Evolutionary conservation across 2,329 filamentous ascomycete species (phyloP).

Genomic region (Neospermospora avenae): DNA sequence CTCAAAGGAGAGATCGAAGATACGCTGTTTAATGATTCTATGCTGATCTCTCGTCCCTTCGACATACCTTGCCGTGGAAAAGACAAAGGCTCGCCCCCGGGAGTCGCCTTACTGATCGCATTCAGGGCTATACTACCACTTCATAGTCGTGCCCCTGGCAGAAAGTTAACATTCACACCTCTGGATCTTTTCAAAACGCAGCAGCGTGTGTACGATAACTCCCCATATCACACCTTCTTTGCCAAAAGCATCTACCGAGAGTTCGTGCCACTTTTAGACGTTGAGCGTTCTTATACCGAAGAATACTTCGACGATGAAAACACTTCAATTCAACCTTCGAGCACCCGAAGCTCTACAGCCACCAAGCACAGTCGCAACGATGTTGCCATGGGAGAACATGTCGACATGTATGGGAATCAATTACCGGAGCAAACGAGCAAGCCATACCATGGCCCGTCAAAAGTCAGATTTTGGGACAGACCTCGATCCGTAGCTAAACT

Average conservation of each 20-base stretch:
- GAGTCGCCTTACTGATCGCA: conserved; percentile 44
- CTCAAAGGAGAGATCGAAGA: conserved; percentile 44
- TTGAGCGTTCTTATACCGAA: background rate
- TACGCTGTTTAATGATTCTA: conserved; percentile 44
- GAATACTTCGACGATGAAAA: background rate
- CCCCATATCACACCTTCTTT: conserved; percentile 56
- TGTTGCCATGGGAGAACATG: conserved; percentile 5
- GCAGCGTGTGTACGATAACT: conserved; percentile 57
- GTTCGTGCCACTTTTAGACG: conserved; percentile 46
- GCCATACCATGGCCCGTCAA: conserved; percentile 7
- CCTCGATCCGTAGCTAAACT: conserved; percentile 2
- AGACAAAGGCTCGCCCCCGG: conserved; percentile 28
- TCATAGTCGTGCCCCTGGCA: conserved; percentile 49
- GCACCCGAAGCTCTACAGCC: background rate
- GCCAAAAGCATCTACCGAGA: conserved; percentile 59
- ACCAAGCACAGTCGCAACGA: conserved; percentile 5
- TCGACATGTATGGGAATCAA: conserved; percentile 11
- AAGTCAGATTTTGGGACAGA: conserved; percentile 16
- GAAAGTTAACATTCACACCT: conserved; percentile 56
- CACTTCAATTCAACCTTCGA: background rate
- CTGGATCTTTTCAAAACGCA: conserved; percentile 64
- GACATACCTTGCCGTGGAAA: conserved; percentile 40
- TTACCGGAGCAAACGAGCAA: background rate
- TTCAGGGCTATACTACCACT: conserved; percentile 62
- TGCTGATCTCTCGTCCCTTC: conserved; percentile 43